Conservation (phyloP, 306 rosid genomes). For the Echinosophora koreensis region DNA sequence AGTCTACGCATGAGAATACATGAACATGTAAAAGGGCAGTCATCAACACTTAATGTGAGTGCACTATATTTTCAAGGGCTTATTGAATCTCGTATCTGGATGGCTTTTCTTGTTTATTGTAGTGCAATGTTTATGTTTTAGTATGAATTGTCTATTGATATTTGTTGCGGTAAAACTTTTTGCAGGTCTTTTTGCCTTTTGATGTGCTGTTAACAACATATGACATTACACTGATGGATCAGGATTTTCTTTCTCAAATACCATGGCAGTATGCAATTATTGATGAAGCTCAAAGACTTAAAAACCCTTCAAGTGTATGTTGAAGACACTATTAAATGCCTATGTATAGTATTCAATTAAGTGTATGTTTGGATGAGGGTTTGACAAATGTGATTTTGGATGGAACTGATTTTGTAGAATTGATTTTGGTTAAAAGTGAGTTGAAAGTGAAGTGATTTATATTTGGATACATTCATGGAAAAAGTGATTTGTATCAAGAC, state of each 20-base stretch:
- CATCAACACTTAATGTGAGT: conserved; percentile 63
- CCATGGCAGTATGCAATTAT: conserved; percentile 91
- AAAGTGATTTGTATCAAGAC: too few species aligned
- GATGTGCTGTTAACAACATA: conserved; percentile 89
- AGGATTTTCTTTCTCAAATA: conserved; percentile 94
- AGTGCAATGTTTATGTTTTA: conserved; percentile 14
- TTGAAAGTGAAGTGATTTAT: too few species aligned
- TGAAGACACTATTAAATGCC: conserved; percentile 33
- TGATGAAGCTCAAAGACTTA: conserved; percentile 98
- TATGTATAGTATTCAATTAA: conserved; percentile 24
- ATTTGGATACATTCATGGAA: too few species aligned
- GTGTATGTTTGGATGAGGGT: background rate
- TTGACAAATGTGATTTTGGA: too few species aligned
- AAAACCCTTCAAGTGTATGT: conserved; percentile 93
- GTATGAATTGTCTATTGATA: conserved; percentile 28
- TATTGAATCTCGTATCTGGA: background rate
- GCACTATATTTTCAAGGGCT: conserved; percentile 21
- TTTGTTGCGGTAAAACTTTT: conserved; percentile 39
- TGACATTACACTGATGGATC: conserved; percentile 86
- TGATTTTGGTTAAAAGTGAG: too few species aligned
- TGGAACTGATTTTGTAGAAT: too few species aligned
- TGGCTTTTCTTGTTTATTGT: conserved; percentile 24
- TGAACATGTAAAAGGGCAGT: conserved; percentile 58
- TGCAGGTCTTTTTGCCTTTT: conserved; percentile 80
- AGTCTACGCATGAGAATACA: conserved; percentile 62